Evolutionary conservation across 2,329 filamentous ascomycete genomes (phyloP).

Genomic region (Penicillium sp.): DNA sequence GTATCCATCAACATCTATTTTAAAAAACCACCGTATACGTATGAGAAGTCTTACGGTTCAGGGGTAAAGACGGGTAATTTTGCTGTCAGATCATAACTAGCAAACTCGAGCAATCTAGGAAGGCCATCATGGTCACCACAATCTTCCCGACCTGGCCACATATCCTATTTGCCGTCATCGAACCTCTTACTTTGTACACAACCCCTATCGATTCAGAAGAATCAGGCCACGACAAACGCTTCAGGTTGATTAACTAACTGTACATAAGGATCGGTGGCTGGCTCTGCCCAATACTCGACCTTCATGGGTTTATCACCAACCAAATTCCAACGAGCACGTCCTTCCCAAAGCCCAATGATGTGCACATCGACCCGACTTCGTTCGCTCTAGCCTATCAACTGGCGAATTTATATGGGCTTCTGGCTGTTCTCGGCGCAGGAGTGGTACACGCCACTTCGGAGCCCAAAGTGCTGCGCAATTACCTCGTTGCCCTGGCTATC

Average conservation of each 20-base stretch:
- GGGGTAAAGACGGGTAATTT: too few species aligned
- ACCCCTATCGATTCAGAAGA: not conserved
- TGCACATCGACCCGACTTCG: conserved; percentile 43
- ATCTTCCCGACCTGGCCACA: conserved; percentile 68
- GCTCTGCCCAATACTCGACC: conserved; percentile 59
- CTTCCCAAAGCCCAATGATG: conserved; percentile 7
- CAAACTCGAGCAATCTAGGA: not conserved
- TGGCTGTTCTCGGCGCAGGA: conserved; percentile 67
- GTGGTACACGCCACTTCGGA: conserved; percentile 69
- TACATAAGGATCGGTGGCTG: conserved; percentile 62
- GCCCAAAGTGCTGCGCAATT: conserved; percentile 68
- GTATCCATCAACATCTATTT: not conserved
- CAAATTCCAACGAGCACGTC: conserved; percentile 56
- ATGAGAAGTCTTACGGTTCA: too few species aligned
- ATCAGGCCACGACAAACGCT: not conserved
- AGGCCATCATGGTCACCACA: conserved; percentile 37
- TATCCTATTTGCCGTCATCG: conserved; percentile 69
- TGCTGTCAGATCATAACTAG: not conserved
- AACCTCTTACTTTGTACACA: conserved; percentile 69
- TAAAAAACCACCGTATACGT: too few species aligned
- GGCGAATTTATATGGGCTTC: conserved; percentile 71
- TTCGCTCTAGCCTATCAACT: conserved; percentile 69
- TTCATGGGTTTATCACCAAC: conserved; percentile 67
- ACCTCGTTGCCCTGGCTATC: conserved; percentile 66
- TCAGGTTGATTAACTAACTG: conserved; percentile 18